Conservation (phyloP, 495 filamentous ascomycete genomes). For the Annulohypoxylon bovei region DNA sequence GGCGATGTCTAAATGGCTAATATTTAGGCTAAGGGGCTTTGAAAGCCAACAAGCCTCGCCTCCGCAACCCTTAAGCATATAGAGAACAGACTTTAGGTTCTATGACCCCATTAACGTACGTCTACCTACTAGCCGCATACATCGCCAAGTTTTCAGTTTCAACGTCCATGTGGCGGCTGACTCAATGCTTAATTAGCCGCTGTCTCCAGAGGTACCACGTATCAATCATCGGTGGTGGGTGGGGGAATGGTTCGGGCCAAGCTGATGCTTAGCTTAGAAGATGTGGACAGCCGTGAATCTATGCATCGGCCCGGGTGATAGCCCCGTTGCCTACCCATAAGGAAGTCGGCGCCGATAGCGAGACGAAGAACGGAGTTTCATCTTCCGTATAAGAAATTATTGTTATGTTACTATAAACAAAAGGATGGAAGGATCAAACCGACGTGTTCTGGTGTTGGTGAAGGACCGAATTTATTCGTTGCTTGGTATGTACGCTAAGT, state of each 20-base stretch:
- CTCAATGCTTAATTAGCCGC: slow-evolving; percentile 13
- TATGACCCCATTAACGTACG: neutral
- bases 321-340: neutral
- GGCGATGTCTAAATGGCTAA: neutral
- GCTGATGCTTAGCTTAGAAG: neutral
- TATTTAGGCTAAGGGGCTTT: too few relatives aligned
- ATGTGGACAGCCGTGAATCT: slow-evolving; percentile 9
- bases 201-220: neutral
- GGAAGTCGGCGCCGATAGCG: neutral
- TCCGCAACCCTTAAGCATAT: neutral
- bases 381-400: neutral
- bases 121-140: neutral
- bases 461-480: neutral
- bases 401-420: neutral
- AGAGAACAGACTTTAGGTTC: too few relatives aligned
- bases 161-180: slow-evolving; percentile 19
- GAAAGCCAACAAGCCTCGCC: neutral
- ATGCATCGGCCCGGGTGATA: slow-evolving; percentile 12
- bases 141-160: neutral
- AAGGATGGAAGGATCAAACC: neutral
- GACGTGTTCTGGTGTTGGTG: neutral
- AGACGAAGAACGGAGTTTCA: neutral
- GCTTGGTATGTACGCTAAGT: neutral
- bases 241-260: neutral
- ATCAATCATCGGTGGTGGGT: slow-evolving; percentile 2